Conservation (phyloP, 129 eudicot genomes). For the Flaveria robusta region DNA sequence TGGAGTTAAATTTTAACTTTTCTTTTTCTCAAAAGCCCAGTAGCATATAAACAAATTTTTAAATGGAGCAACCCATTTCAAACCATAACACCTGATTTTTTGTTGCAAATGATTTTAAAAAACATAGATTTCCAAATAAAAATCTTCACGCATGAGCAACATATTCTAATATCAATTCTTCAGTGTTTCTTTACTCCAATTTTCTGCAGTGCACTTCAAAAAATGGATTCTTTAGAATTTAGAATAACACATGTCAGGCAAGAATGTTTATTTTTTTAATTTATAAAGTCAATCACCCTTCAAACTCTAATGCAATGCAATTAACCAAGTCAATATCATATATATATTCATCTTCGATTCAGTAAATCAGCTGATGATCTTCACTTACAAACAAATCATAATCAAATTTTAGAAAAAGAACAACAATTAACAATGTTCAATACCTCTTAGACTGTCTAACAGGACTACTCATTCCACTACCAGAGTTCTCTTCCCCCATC, state of each 20-base stretch:
- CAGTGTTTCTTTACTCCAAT: background rate
- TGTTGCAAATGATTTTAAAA: background rate
- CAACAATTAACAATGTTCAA: background rate
- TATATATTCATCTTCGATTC: background rate
- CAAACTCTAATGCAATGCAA: background rate
- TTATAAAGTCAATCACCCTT: background rate
- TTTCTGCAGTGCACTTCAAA: background rate
- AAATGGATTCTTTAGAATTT: constrained; percentile 1
- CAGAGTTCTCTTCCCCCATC: constrained; percentile 61
- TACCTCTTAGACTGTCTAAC: constrained; percentile 76
- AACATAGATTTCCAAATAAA: background rate
- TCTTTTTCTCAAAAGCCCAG: background rate
- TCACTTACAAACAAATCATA: background rate
- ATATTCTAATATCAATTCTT: background rate
- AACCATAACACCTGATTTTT: background rate
- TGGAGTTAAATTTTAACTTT: background rate
- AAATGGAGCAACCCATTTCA: no score
- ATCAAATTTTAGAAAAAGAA: background rate
- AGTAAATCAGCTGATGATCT: background rate
- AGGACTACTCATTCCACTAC: constrained; percentile 50
- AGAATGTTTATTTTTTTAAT: no score
- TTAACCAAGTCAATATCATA: background rate
- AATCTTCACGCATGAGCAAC: constrained; percentile 5
- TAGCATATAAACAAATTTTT: background rate
- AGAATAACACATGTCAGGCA: no score